phyloP scores from a whole-genome alignment of 306 rosid genomes.

The Nissolia schottii region DNA sequence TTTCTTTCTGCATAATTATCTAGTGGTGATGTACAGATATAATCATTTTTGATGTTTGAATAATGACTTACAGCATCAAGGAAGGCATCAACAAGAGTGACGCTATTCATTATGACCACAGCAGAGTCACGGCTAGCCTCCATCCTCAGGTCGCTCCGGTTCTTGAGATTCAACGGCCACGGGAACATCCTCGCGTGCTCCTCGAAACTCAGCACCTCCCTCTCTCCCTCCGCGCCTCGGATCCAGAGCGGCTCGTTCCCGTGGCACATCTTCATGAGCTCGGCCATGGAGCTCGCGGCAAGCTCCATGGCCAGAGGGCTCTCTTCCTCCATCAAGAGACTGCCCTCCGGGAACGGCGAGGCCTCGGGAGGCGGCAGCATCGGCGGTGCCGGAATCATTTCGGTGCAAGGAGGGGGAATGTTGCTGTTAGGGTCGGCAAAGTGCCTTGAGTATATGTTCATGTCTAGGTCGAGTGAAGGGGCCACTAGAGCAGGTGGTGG shows the following conservation, averaged over 20 bases:
- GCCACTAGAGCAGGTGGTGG: constrained; percentile 42
- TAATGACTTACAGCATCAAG: constrained; percentile 68
- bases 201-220: constrained; percentile 66
- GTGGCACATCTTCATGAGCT: constrained; percentile 72
- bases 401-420: constrained; percentile 39
- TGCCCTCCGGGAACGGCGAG: constrained; percentile 44
- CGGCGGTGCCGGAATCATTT: constrained; percentile 61
- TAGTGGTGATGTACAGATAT: too few species aligned
- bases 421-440: constrained; percentile 41
- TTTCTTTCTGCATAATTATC: too few species aligned
- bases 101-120: constrained; percentile 92
- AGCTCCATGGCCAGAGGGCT: constrained; percentile 71
- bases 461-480: constrained; percentile 73
- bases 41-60: too few species aligned
- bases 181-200: constrained; percentile 64
- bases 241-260: constrained; percentile 70
- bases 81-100: constrained; percentile 87
- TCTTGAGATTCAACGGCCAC: constrained; percentile 58
- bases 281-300: constrained; percentile 55
- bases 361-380: constrained; percentile 62
- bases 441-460: constrained; percentile 77
- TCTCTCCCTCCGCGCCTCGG: constrained; percentile 39
- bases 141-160: constrained; percentile 49
- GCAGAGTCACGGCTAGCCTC: constrained; percentile 73
- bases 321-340: constrained; percentile 63